Conservation (phyloP, 257 asterid genomes). For the Catharanthus roseus region DNA sequence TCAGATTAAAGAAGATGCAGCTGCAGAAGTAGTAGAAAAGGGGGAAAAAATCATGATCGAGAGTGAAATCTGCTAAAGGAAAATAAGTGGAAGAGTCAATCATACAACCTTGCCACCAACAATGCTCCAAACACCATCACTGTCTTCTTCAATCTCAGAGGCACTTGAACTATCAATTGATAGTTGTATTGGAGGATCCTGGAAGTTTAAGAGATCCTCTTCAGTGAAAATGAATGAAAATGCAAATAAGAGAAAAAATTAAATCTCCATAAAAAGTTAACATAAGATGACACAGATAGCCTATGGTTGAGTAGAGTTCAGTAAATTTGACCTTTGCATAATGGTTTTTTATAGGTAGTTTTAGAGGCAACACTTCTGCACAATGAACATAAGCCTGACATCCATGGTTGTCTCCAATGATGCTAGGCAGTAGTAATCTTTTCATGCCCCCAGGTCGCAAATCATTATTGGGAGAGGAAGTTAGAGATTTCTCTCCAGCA, state of each 20-base stretch:
- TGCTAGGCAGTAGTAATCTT: slow-evolving; percentile 38
- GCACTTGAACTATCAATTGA: slow-evolving; percentile 58
- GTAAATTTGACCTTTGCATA: slow-evolving; percentile 41
- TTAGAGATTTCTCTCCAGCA: slow-evolving; percentile 50
- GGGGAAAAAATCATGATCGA: slow-evolving; percentile 2
- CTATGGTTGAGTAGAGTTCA: not conserved
- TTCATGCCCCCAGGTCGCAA: slow-evolving; percentile 31
- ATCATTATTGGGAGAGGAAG: slow-evolving; percentile 32
- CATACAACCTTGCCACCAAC: slow-evolving; percentile 83
- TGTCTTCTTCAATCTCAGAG: slow-evolving; percentile 73
- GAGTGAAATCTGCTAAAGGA: slow-evolving; percentile 1
- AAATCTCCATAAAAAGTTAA: not conserved
- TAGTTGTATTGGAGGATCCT: slow-evolving; percentile 69
- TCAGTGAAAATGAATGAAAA: slow-evolving; percentile 12
- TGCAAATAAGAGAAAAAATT: not conserved
- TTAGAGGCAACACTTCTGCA: slow-evolving; percentile 35
- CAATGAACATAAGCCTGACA: slow-evolving; percentile 51
- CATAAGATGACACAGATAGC: not conserved
- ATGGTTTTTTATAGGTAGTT: slow-evolving; percentile 38
- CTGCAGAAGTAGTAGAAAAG: slow-evolving; percentile 8
- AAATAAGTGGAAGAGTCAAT: not conserved
- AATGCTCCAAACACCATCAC: slow-evolving; percentile 84
- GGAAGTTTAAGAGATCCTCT: slow-evolving; percentile 21
- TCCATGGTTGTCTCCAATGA: slow-evolving; percentile 35
- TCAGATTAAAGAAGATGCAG: not conserved